Percentiles rank a stretch among this genome's conserved stretches.
Conservation (phyloP, 352 stramenopile species). For the Elongisporangium anandrum region DNA sequence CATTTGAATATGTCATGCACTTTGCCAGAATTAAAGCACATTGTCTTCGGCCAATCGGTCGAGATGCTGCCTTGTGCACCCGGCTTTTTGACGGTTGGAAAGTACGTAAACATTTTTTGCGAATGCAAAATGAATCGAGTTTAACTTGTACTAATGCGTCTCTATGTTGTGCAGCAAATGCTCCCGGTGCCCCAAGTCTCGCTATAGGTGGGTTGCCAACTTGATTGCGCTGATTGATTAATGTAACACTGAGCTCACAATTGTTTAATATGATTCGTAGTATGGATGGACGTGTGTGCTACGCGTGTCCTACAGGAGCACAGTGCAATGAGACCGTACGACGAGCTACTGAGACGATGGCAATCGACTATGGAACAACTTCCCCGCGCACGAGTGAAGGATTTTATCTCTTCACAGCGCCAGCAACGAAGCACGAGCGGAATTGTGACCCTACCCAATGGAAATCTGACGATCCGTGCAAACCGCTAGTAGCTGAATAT, state of each 20-base stretch:
- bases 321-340: constrained; percentile 48
- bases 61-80: constrained; percentile 32
- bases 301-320: constrained; percentile 40
- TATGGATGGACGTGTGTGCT: constrained; percentile 54
- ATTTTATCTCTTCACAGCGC: constrained; percentile 51
- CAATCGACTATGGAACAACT: constrained; percentile 34
- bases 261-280: constrained; percentile 11
- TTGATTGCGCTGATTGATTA: no score
- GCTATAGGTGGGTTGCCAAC: constrained; percentile 35
- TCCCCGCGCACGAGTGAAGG: constrained; percentile 51
- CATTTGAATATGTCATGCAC: constrained; percentile 37
- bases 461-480: constrained; percentile 48
- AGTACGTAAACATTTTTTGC: no score
- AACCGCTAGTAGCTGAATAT: constrained; percentile 12
- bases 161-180: constrained; percentile 32
- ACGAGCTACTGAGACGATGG: constrained; percentile 43
- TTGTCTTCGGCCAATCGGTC: constrained; percentile 29
- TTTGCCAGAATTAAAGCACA: constrained; percentile 20
- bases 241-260: neutral
- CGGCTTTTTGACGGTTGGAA: constrained; percentile 36
- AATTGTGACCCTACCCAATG: constrained; percentile 32
- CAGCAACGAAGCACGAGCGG: constrained; percentile 28
- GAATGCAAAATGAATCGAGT: no score
- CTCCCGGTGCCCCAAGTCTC: constrained; percentile 37
- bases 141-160: neutral